Base-by-base conservation (phyloP, 2,329 filamentous ascomycete species). In the Hypomyces perniciosus region DNA sequence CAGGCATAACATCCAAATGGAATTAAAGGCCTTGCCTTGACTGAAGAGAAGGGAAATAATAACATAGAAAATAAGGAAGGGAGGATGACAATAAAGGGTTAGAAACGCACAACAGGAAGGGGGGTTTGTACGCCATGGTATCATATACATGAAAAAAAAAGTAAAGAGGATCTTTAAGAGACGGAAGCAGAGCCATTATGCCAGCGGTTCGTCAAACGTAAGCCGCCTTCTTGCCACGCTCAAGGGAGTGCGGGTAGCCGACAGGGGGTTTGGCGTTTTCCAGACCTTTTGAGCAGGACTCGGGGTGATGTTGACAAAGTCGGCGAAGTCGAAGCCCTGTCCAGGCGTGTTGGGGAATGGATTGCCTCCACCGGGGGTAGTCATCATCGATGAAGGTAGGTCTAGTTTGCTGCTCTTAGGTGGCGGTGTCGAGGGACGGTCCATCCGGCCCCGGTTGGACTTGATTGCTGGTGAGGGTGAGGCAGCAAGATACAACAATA, bases 251-350 rank as follows among this genome's bases (percentile, higher is more conserved):
- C 75, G 76, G 48, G 71, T 66, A 8, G 68, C 61, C 13, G 71
- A 65, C 30, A 76, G 74, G 29, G 81, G 77, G 8, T 82, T 68
- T 8, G 90, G 90, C 0, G 90, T 95, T 66, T 86, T 89, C 88
- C 90, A 96, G 8, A 84, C 80, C 59, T 84, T 89, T 72, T 96
- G 93, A 28, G 90, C 93, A 20, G 93, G 93, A 63, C 90, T 96
- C 0, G 93, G 93, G 6, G 93, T 96, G 66, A 97, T 92, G 70
- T 97, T 96, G 65, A 97, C 86, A 70, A 96, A 99, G 65, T 99
- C 93, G 47, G 90, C 83, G 71, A 97, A 95, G 72, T 97, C 95
- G 69, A 97, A 95, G 44, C 69, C 72, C 63, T 91, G 87, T 12
- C 85, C 85, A 0, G 92, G 92, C 1, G 92, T 97, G 56, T 81